These are phyloP conservation scores for Malassezia cuniculi DNA, from an alignment of 1,284 basidiomycete species.

Conservation along the genomic window DNA sequence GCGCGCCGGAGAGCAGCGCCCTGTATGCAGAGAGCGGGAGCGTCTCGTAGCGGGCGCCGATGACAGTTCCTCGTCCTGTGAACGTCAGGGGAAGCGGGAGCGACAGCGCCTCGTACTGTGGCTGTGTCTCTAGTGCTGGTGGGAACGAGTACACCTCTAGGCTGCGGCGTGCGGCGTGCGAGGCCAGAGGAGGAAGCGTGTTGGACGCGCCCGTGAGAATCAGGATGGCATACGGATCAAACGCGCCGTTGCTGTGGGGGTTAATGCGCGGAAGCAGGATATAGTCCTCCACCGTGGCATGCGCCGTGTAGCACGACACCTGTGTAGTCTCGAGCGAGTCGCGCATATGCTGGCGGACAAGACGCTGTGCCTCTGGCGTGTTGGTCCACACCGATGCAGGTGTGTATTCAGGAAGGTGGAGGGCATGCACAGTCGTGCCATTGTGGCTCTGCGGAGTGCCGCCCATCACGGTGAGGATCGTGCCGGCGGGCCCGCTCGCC, in stretches of 20 bases:
- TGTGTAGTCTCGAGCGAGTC: conserved; percentile 49
- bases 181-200: conserved; percentile 30
- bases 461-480: conserved; percentile 59
- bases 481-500: conserved; percentile 11
- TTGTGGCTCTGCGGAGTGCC: conserved; percentile 50
- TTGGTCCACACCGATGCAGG: conserved; percentile 50
- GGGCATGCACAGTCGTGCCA: conserved; percentile 52
- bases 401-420: conserved; percentile 61
- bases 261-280: conserved; percentile 58
- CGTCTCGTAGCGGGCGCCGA: conserved; percentile 23
- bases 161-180: conserved; percentile 32
- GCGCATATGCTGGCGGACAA: conserved; percentile 28
- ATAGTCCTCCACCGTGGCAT: conserved; percentile 54
- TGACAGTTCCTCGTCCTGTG: conserved; percentile 27
- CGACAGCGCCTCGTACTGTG: conserved; percentile 15
- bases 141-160: conserved; percentile 33
- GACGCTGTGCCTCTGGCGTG: conserved; percentile 41
- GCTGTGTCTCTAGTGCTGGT: conserved; percentile 11
- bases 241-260: conserved; percentile 60
- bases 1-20: conserved; percentile 16
- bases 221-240: conserved; percentile 60
- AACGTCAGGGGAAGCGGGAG: conserved; percentile 29
- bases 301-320: conserved; percentile 53
- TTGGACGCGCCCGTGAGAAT: conserved; percentile 40
- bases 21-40: conserved; percentile 27